These are phyloP conservation scores for Komagataella pseudopastoris DNA, from an alignment of 805 yeast species.

Conservation along the genomic window DNA sequence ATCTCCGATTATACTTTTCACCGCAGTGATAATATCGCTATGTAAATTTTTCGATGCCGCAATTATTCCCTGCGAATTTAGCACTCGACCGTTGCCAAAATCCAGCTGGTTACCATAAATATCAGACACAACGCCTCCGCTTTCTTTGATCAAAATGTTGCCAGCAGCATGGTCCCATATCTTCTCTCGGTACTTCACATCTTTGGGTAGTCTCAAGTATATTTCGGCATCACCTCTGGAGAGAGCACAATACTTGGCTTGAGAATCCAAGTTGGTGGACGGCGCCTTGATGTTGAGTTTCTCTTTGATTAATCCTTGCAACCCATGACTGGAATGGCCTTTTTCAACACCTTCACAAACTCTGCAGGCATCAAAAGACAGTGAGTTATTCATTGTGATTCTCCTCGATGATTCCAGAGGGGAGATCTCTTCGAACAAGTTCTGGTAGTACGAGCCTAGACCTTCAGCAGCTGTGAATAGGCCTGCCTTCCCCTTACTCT, in stretches of 20 bases:
- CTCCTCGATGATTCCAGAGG: constrained; percentile 23
- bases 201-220: constrained; percentile 78
- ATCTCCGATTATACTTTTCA: constrained; percentile 21
- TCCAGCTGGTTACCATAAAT: constrained; percentile 61
- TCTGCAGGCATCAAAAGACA: constrained; percentile 33
- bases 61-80: constrained; percentile 82
- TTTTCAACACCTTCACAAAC: constrained; percentile 93
- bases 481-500: constrained; percentile 47
- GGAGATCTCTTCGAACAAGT: constrained; percentile 20
- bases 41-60: constrained; percentile 53
- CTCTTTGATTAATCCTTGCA: constrained; percentile 64
- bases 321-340: constrained; percentile 85
- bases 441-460: constrained; percentile 50
- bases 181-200: constrained; percentile 69
- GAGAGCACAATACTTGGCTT: constrained; percentile 87
- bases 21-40: constrained; percentile 33
- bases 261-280: constrained; percentile 78
- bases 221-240: constrained; percentile 89
- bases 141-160: constrained; percentile 69
- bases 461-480: constrained; percentile 58
- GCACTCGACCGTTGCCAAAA: constrained; percentile 76
- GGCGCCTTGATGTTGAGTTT: constrained; percentile 42
- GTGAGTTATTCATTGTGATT: constrained; percentile 39
- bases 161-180: constrained; percentile 99
- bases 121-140: constrained; percentile 88